These are phyloP conservation scores for Chaetoscypha palmicola DNA, from an alignment of 2,329 filamentous ascomycete species.

Conservation along the genomic window DNA sequence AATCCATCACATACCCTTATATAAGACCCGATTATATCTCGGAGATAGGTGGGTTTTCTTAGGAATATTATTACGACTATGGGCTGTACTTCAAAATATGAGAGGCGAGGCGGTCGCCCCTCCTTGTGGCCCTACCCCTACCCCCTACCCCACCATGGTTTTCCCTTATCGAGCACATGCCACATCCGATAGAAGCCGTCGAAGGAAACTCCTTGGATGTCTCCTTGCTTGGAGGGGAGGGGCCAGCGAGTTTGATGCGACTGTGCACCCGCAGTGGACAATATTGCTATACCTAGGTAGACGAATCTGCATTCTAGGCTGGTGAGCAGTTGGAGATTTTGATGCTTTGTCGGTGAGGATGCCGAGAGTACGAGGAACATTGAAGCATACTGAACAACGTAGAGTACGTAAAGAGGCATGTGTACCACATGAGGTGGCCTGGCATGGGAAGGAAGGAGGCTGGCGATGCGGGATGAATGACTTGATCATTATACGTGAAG, in stretches of 20 bases:
- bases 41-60: neutral
- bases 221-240: neutral
- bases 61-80: neutral
- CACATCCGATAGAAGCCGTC: conserved; percentile 3
- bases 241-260: neutral
- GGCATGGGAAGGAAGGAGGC: too few relatives aligned
- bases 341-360: neutral
- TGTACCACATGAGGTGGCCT: neutral
- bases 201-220: neutral
- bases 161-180: conserved; percentile 1
- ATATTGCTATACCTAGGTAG: neutral
- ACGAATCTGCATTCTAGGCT: too few relatives aligned
- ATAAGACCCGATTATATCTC: too few relatives aligned
- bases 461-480: neutral
- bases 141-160: neutral
- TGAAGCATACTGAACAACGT: too few relatives aligned
- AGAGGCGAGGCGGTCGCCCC: neutral
- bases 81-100: neutral
- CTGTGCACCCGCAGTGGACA: neutral
- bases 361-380: neutral
- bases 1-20: too few relatives aligned
- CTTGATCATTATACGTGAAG: neutral
- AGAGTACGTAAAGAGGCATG: neutral
- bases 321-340: neutral
- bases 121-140: neutral